Evolutionary conservation across 31 red algal species (phyloP).

Genomic region (Odonthalia washingtoniensis): DNA sequence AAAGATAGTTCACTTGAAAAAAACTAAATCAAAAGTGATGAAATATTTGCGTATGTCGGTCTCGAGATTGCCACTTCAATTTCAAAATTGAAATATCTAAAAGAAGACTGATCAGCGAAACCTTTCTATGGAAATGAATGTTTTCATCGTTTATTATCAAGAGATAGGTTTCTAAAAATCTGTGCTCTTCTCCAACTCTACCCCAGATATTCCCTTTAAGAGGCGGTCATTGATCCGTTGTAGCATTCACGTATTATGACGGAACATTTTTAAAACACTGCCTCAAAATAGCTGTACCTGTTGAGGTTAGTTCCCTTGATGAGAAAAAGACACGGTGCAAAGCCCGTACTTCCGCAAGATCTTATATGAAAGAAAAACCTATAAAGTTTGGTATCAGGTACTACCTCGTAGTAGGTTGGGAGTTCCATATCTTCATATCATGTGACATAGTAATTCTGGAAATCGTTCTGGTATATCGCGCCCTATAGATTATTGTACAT

Average conservation of each 20-base stretch:
- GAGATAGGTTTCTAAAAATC: constrained; percentile 45
- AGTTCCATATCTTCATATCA: too few species aligned
- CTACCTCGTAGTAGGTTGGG: too few species aligned
- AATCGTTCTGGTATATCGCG: too few species aligned
- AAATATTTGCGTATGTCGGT: constrained; percentile 13
- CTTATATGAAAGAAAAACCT: constrained; percentile 28
- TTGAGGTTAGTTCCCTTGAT: neutral
- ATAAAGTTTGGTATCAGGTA: too few species aligned
- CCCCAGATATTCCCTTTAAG: constrained; percentile 3
- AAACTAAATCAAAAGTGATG: too few species aligned
- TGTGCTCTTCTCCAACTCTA: neutral
- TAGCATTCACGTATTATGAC: constrained; percentile 14
- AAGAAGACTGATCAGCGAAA: neutral
- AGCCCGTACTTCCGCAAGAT: neutral
- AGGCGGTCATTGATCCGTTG: neutral
- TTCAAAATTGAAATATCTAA: neutral
- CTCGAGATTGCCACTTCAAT: constrained; percentile 24
- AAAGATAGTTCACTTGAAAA: too few species aligned
- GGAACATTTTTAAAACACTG: constrained; percentile 6
- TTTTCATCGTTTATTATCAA: constrained; percentile 4
- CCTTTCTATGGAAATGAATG: neutral
- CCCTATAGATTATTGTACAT: too few species aligned
- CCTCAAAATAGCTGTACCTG: constrained; percentile 1
- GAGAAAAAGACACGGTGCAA: too few species aligned
- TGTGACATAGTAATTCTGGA: too few species aligned